Percentiles rank a stretch among this genome's conserved stretches.
phyloP scores from a whole-genome alignment of 768 basidiomycete genomes.

The Polyporus arcularius region DNA sequence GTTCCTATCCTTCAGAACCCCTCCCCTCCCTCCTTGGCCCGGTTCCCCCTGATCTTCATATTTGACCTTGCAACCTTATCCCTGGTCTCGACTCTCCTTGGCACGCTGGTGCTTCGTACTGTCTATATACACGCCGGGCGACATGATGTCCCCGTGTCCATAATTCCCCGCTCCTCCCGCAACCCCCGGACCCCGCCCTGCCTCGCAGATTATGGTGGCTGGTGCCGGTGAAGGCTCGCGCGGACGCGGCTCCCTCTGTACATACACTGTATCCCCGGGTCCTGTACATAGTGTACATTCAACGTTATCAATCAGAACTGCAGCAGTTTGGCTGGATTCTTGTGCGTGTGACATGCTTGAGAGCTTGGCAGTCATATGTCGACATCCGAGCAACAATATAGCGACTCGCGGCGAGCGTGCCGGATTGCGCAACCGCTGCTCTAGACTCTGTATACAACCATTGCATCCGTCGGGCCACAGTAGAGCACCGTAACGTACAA shows the following conservation, averaged over 20 bases:
- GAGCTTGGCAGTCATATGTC: no score
- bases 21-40: neutral
- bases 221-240: neutral
- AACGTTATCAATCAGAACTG: constrained; percentile 12
- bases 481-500: no score
- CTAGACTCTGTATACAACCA: neutral
- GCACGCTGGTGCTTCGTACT: neutral
- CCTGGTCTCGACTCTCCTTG: neutral
- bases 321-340: neutral
- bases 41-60: neutral
- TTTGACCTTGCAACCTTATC: neutral
- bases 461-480: neutral
- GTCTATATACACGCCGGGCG: constrained; percentile 6
- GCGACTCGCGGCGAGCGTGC: no score
- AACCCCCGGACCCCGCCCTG: neutral
- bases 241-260: neutral
- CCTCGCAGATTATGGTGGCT: neutral
- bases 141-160: constrained; percentile 13
- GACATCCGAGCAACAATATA: no score
- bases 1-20: neutral
- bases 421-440: no score
- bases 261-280: neutral
- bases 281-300: constrained; percentile 9
- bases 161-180: constrained; percentile 3
- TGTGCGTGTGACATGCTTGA: no score